Evolutionary conservation across 2,329 filamentous ascomycete species (phyloP).

Genomic region (Phialemonium atrogriseum): DNA sequence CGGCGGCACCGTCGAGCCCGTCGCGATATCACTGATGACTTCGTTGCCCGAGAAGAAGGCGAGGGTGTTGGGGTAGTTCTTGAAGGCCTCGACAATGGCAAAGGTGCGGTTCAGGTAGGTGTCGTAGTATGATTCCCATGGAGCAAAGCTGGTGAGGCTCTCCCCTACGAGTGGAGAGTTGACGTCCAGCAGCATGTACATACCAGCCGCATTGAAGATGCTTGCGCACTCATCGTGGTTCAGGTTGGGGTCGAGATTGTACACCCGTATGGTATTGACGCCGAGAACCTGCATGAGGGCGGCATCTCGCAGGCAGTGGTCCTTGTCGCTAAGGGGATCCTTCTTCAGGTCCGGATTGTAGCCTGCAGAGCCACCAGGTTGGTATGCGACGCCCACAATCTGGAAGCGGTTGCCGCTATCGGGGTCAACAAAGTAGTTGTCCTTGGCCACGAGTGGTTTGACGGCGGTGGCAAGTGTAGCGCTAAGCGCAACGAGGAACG

Average conservation of each 20-base stretch:
- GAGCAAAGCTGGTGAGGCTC: constrained; percentile 43
- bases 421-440: constrained; percentile 52
- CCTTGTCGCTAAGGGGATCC: constrained; percentile 52
- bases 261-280: constrained; percentile 61
- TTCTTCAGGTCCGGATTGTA: constrained; percentile 45
- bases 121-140: constrained; percentile 52
- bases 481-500: constrained; percentile 43
- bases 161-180: constrained; percentile 56
- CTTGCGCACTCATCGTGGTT: constrained; percentile 61
- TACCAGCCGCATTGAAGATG: constrained; percentile 61
- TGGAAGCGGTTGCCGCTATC: constrained; percentile 53
- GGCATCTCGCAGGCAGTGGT: constrained; percentile 54
- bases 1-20: constrained; percentile 54
- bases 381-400: constrained; percentile 61
- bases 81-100: constrained; percentile 58
- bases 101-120: constrained; percentile 59
- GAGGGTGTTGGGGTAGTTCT: constrained; percentile 58
- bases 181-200: constrained; percentile 62
- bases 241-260: constrained; percentile 56
- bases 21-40: constrained; percentile 60
- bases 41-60: constrained; percentile 74
- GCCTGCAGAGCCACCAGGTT: constrained; percentile 56
- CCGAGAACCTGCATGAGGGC: constrained; percentile 57
- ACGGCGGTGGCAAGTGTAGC: constrained; percentile 48
- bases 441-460: constrained; percentile 45